Percentiles rank a stretch among this genome's conserved stretches.
Conservation (phyloP, 345 rosid genomes). For the Dipteronia sinensis region DNA sequence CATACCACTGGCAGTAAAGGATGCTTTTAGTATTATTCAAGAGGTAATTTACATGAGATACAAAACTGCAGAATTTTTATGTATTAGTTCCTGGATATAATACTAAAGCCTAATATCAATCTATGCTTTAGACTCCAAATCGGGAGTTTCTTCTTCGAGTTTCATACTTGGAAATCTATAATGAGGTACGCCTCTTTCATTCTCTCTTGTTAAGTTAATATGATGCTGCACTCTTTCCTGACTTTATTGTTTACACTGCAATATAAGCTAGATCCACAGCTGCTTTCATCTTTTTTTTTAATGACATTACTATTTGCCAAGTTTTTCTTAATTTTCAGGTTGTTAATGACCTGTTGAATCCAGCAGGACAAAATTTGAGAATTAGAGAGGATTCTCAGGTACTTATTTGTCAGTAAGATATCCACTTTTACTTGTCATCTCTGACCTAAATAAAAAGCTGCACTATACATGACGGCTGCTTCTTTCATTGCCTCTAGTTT, state of each 20-base stretch:
- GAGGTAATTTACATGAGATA: conserved; percentile 60
- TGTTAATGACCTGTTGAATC: conserved; percentile 93
- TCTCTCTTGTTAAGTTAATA: background rate
- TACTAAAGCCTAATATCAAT: conserved; percentile 24
- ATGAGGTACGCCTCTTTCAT: conserved; percentile 66
- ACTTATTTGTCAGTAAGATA: conserved; percentile 19
- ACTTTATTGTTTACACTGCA: conserved; percentile 12
- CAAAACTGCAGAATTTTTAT: conserved; percentile 5
- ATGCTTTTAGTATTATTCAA: conserved; percentile 95
- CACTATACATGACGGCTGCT: conserved; percentile 8
- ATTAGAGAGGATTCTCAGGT: conserved; percentile 99
- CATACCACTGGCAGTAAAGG: conserved; percentile 95
- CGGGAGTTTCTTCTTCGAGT: conserved; percentile 95
- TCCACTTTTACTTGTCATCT: conserved; percentile 12
- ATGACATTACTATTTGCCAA: conserved; percentile 23
- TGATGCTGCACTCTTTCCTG: conserved; percentile 10
- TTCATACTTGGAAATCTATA: conserved; percentile 96
- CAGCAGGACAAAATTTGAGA: conserved; percentile 95
- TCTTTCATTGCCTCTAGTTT: conserved; percentile 1
- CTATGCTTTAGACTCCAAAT: conserved; percentile 72
- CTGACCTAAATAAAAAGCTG: conserved; percentile 13
- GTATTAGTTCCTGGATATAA: conserved; percentile 15
- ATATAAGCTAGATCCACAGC: conserved; percentile 10
- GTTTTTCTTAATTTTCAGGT: conserved; percentile 58
- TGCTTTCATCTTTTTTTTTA: conserved; percentile 26